Conservation (phyloP, 768 basidiomycete genomes). For the Galerina marginata region DNA sequence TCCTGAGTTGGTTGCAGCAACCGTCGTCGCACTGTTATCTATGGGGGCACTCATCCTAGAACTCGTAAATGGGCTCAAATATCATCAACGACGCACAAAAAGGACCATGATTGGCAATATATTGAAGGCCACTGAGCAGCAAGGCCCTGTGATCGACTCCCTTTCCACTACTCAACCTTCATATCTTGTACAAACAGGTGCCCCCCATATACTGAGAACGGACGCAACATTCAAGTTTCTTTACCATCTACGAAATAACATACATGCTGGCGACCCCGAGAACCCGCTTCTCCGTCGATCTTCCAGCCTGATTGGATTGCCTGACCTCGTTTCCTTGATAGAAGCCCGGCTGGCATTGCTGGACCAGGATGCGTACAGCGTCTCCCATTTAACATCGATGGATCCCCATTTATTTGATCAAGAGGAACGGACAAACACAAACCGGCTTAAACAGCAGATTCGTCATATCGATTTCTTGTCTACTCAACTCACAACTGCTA, state of each 20-base stretch:
- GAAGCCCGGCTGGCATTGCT: conserved; percentile 34
- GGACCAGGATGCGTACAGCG: conserved; percentile 48
- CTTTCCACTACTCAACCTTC: conserved; percentile 86
- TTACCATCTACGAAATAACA: conserved; percentile 74
- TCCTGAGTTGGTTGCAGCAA: conserved; percentile 45
- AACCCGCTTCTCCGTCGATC: conserved; percentile 16
- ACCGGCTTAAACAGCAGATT: not conserved
- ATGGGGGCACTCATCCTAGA: conserved; percentile 28
- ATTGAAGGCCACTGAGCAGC: conserved; percentile 50
- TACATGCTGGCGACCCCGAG: conserved; percentile 42
- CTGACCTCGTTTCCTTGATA: conserved; percentile 39
- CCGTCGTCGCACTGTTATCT: conserved; percentile 34
- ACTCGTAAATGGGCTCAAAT: conserved; percentile 29
- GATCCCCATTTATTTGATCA: conserved; percentile 30
- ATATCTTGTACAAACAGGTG: conserved; percentile 78
- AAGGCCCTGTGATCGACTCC: conserved; percentile 66
- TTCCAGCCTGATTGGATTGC: conserved; percentile 22
- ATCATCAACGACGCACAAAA: conserved; percentile 30
- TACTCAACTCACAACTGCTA: conserved; percentile 32
- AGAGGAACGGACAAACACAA: not conserved
- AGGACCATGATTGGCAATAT: conserved; percentile 51
- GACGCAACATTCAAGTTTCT: conserved; percentile 78
- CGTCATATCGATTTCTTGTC: conserved; percentile 20
- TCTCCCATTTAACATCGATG: conserved; percentile 34
- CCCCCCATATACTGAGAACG: conserved; percentile 68